Base-by-base conservation (phyloP, 768 basidiomycete genomes). In the Mycena galericulata region DNA sequence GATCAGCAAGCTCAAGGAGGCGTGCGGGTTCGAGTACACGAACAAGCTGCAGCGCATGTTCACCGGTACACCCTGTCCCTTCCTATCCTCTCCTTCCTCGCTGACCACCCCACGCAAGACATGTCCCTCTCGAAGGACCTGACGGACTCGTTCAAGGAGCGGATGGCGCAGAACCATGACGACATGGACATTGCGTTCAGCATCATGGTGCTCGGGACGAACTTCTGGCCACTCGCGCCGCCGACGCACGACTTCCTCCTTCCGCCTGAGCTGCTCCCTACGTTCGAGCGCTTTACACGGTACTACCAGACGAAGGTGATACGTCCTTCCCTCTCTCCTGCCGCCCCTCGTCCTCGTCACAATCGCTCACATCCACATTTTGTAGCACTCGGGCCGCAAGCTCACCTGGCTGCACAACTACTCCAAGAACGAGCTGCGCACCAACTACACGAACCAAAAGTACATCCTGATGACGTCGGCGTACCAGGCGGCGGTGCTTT, bases 391-490 rank as follows among this genome's bases (percentile, higher is more conserved):
- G 2, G 97, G 96, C n/a, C 92, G 97, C 68, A 97, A 97, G 77
- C 87, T 99, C 45, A 97, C 95, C 0, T 99, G 97, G 97, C 82
- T 99, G n/a, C 99, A 97, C 97, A 97, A 98, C 77, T 95, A 97
- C 79, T 96, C 92, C 58, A 97, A 97, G 84, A 96, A 96, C 82
- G 98, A 99, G 78, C 87, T 99, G 11, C 89, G 92, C 62, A 97
- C 97, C 69, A 96, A 93, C 76, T 96, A 98, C 81, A 85, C 95
- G 64, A 92, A 91, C 75, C 95, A 96, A 79, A 98, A 96, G 79
- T 98, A 98, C 84, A 96, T 97, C 72, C 83, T 99, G 76, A 94
- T 97, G 91, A 95, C 95, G 45, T 95, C 92, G 72, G 89, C 95
- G 15, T 98, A 93, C 81, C 98, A 99, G 80, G 94, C 94, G 87